These are phyloP conservation scores for Pythium pyrilobum DNA, from an alignment of 352 stramenopile genomes.

Conservation along the genomic window DNA sequence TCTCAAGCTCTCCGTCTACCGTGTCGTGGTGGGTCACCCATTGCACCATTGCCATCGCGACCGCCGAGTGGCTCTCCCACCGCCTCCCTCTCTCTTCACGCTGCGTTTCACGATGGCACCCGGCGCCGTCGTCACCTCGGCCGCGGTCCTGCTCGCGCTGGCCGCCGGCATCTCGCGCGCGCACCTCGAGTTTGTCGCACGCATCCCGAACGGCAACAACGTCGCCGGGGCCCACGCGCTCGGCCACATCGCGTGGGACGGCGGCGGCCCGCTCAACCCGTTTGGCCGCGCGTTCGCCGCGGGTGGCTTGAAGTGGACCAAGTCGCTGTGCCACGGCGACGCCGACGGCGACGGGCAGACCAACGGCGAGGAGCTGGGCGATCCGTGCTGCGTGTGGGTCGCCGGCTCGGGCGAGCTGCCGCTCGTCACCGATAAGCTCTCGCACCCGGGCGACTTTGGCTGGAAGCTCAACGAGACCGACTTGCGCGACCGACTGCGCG, in stretches of 20 bases:
- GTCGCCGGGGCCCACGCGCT: constrained; percentile 23
- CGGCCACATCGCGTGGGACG: constrained; percentile 44
- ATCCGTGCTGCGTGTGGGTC: constrained; percentile 76
- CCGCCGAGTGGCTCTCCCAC: too few relatives aligned
- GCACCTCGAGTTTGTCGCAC: constrained; percentile 9
- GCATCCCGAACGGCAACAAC: constrained; percentile 17
- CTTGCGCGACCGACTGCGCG: neutral
- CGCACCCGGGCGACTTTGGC: constrained; percentile 14
- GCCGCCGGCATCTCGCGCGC: neutral
- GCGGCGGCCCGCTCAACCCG: constrained; percentile 39
- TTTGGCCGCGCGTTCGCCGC: constrained; percentile 65
- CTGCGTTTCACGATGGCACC: neutral
- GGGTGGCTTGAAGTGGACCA: constrained; percentile 41
- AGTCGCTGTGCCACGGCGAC: constrained; percentile 53
- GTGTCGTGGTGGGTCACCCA: too few relatives aligned
- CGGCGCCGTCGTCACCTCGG: neutral
- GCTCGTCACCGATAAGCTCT: constrained; percentile 10
- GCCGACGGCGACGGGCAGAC: constrained; percentile 78
- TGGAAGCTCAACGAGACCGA: constrained; percentile 8
- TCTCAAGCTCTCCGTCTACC: too few relatives aligned
- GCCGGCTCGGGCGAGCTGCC: constrained; percentile 9
- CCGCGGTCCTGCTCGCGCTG: neutral
- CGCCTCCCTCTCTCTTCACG: neutral
- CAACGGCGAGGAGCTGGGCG: constrained; percentile 81
- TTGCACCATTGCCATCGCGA: neutral